Base-by-base conservation (phyloP, 805 yeast species). In the Jamesozyma hellenica region DNA sequence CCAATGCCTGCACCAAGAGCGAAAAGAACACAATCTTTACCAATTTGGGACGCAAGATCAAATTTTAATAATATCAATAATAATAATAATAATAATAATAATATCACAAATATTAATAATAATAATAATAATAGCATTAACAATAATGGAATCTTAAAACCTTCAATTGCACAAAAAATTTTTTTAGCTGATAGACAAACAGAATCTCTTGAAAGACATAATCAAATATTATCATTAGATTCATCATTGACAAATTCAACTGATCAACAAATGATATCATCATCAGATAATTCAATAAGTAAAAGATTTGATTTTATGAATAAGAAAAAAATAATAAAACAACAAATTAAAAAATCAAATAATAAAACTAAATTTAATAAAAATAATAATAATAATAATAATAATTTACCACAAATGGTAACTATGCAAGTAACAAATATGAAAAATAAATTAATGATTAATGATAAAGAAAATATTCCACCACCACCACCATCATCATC, bases 1-100 rank as follows among this genome's bases (percentile, higher is more conserved):
- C 64, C 65, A 32, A 60, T 54, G 28, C 70, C 71, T 3, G 71
- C 71, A n/a, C 72, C 70, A 39, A 67, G 62, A 47, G 73, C 73
- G 4, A 60, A 50, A 25, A 58, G 72, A 50, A 67, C 73, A 1
- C 69, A 65, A 46, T 68, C 73, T 1, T 48, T 68, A 31, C 73
- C 73, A 4, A 53, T 59, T 14, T 59, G 64, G 62, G 54, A 57
- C 33, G 43, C 46, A 3, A 34, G 37, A n/a, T 5, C 35, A 15
- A 51, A 50, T 32, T 51, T 26, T 10, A 34, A 15, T 28, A 21
- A 21, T 21, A 21, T 6, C 8, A 36, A 31, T 8, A 21, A 21
- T 21, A 21, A 5, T 6, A 21, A 21, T 21, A 21, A 21, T 21
- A 21, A 21, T 21, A 21, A 21, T 21, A 5, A 14, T 18, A 14